Evolutionary conservation across 371 early-diverging fungal genomes (phyloP).

Genomic region (Mucor plumbeus): DNA sequence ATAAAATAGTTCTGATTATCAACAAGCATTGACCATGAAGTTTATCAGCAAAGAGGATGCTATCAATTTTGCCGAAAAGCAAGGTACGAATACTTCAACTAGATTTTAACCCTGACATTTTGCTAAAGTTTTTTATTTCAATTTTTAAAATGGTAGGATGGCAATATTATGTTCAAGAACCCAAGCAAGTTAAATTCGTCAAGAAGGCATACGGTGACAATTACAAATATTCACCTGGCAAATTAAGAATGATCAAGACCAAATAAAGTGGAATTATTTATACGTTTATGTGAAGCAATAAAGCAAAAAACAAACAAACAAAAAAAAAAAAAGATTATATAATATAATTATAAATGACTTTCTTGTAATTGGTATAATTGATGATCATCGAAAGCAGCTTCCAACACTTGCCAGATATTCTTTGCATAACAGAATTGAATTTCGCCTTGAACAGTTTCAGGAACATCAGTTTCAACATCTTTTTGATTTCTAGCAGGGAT

Average conservation of each 20-base stretch:
- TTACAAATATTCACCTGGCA: slow-evolving; percentile 81
- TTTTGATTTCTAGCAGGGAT: slow-evolving; percentile 63
- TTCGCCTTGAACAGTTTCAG: slow-evolving; percentile 65
- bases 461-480: slow-evolving; percentile 72
- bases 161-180: slow-evolving; percentile 89
- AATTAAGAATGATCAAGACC: slow-evolving; percentile 82
- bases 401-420: slow-evolving; percentile 72
- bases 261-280: slow-evolving; percentile 62
- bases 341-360: slow-evolving; percentile 31
- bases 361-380: slow-evolving; percentile 30
- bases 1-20: slow-evolving; percentile 72
- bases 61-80: slow-evolving; percentile 90
- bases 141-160: slow-evolving; percentile 59
- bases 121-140: neutral
- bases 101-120: no score
- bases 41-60: slow-evolving; percentile 90
- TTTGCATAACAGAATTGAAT: slow-evolving; percentile 76
- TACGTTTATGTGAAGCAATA: neutral
- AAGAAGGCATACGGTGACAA: slow-evolving; percentile 90
- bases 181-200: slow-evolving; percentile 72
- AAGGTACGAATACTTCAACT: slow-evolving; percentile 60
- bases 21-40: slow-evolving; percentile 86
- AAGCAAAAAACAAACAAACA: no score
- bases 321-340: neutral
- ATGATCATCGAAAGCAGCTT: slow-evolving; percentile 57